Percentiles rank a stretch among this genome's conserved stretches.
These are phyloP conservation scores for Phaeosphaeriaceae sp. DNA, from an alignment of 2,329 filamentous ascomycete species.

Conservation along the genomic window DNA sequence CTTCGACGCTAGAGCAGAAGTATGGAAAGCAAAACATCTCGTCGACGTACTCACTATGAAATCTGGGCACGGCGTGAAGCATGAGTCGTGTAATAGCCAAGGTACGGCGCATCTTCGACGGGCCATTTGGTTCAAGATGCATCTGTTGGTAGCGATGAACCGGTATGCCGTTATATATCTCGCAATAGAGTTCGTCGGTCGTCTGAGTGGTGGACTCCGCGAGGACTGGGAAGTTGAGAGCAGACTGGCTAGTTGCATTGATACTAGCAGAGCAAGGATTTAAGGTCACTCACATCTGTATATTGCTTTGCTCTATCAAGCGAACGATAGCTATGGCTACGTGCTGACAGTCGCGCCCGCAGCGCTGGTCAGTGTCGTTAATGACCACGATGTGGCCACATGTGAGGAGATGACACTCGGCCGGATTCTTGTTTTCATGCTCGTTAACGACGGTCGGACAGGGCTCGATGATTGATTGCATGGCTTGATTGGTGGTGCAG, in stretches of 20 bases:
- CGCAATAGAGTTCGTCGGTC: conserved; percentile 21
- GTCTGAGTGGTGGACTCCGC: not conserved
- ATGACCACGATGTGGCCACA: conserved; percentile 28
- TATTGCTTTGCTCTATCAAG: not conserved
- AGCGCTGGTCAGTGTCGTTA: conserved; percentile 12
- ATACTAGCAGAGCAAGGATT: too few species aligned
- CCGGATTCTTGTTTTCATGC: not conserved
- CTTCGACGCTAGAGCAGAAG: not conserved
- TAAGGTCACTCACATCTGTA: too few species aligned
- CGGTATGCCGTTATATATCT: conserved; percentile 21
- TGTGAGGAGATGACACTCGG: conserved; percentile 19
- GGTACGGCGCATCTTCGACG: conserved; percentile 7
- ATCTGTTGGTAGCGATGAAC: conserved; percentile 12
- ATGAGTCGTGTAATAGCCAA: conserved; percentile 12
- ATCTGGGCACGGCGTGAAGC: conserved; percentile 4
- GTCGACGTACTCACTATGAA: not conserved
- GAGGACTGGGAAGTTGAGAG: not conserved
- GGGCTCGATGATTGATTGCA: conserved; percentile 1
- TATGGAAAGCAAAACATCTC: conserved; percentile 7
- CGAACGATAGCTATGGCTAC: not conserved
- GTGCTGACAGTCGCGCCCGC: conserved; percentile 22
- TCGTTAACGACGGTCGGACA: conserved; percentile 2
- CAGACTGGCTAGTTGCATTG: not conserved
- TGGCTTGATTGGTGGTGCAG: not conserved
- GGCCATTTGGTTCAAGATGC: not conserved